Evolutionary conservation across 495 filamentous ascomycete species (phyloP), one percentile per base, ranked within the genome.

Genomic region (Tricharina praecox): DNA sequence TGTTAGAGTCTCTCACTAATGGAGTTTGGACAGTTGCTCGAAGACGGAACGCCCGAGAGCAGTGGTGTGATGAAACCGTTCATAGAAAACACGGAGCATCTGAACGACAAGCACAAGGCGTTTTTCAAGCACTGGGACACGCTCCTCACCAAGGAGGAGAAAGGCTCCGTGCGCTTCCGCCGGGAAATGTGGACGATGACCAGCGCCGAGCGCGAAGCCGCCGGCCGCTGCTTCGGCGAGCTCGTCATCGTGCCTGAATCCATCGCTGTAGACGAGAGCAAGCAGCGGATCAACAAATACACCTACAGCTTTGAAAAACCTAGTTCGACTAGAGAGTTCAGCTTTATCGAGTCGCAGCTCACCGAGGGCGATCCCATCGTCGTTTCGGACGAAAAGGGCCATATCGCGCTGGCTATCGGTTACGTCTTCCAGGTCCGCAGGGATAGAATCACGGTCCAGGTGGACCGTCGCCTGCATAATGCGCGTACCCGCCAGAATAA

Each of bases 61-160:
- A 90, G 82, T 50, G 78, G 76, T 9, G 69, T 85, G 38, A 75
- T 76, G 48, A 70, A 79, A 1, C 76, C 80, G 50, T 93, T 93
- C 50, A 77, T 81, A 15, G 75, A 82, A 24, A 66, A 79, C 2
- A 82, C 87, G 33, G 64, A 71, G 44, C 79, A 90, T 57, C 68
- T 96, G 23, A 82, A 70, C 23, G 71, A 79, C 1, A 59, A 64
- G 2, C 84, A 94, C 61, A 71, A 72, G 47, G 73, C 76, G 9
- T 97, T 96, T 57, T 93, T 97, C 59, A 68, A 78, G 33, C 93
- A 88, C 59, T 97, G 90, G 90, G 88, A 97, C 62, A 70, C 77
- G 35, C 72, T 97, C 4, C 67, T 97, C 11, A 93, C 87, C 1
- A 93, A 90, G 60, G 90, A 97, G 63, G 90, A 97, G 60, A 82